These are phyloP conservation scores for Castanospermum australe DNA, from an alignment of 306 rosid genomes.

Conservation along the genomic window DNA sequence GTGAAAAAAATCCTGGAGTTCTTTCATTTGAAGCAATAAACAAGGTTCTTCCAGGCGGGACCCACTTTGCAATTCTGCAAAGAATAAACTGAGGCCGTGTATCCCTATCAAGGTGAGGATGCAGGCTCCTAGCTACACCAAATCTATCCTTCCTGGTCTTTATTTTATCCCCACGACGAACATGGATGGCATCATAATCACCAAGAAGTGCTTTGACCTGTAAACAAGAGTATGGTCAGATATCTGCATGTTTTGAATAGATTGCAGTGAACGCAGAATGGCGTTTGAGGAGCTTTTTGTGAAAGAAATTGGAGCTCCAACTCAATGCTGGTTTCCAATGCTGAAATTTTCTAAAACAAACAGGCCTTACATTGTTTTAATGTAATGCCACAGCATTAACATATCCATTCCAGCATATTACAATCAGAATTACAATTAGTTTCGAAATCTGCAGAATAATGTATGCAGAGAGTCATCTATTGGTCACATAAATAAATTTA, in stretches of 20 bases:
- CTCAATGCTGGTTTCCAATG: no score
- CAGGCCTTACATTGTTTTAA: no score
- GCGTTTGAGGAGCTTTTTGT: no score
- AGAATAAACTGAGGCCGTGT: constrained; percentile 83
- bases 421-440: not conserved
- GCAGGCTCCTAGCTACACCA: constrained; percentile 73
- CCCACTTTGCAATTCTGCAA: constrained; percentile 80
- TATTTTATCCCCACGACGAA: constrained; percentile 95
- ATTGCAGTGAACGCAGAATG: not conserved
- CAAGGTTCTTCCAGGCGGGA: constrained; percentile 79
- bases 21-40: constrained; percentile 96
- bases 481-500: not conserved
- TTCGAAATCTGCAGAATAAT: not conserved
- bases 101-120: constrained; percentile 95
- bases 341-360: no score
- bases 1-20: constrained; percentile 82
- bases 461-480: not conserved
- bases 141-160: constrained; percentile 90
- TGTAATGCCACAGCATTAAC: not conserved
- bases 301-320: no score
- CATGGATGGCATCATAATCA: constrained; percentile 87
- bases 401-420: not conserved
- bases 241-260: constrained; percentile 1
- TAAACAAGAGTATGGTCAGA: constrained; percentile 18
- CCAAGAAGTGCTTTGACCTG: constrained; percentile 64